Evolutionary conservation across 495 filamentous ascomycete genomes (phyloP).

Genomic region (Xylaria scruposa): DNA sequence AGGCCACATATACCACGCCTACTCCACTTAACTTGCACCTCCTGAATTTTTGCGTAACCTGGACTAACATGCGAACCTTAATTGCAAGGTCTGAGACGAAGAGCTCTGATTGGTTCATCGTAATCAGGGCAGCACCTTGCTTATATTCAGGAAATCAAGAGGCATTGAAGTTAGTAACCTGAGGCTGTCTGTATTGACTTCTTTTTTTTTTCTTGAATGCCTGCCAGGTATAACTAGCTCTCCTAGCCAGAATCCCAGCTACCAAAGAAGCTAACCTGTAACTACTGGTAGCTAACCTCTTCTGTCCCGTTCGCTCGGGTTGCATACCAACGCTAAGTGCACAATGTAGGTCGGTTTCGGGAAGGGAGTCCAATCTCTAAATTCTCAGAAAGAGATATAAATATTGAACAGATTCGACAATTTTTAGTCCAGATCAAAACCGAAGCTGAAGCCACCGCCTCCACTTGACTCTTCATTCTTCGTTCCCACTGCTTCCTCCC

Average conservation of each 20-base stretch:
- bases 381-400: neutral
- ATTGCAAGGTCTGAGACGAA: neutral
- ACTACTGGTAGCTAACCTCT: neutral
- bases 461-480: constrained; percentile 51
- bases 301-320: neutral
- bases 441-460: constrained; percentile 78
- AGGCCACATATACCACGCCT: constrained; percentile 6
- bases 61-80: neutral
- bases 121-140: neutral
- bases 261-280: neutral
- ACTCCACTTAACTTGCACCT: constrained; percentile 6
- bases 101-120: neutral
- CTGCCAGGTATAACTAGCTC: neutral
- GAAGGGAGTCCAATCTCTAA: neutral
- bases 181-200: neutral
- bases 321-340: neutral
- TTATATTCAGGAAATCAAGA: neutral
- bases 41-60: constrained; percentile 19
- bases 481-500: constrained; percentile 74
- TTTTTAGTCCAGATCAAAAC: constrained; percentile 57
- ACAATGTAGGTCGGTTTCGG: neutral
- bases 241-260: neutral
- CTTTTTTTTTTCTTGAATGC: neutral
- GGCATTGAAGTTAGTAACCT: neutral
- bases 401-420: neutral